Conservation (phyloP, 1,284 basidiomycete species). For the Thecaphora thlaspeos region DNA sequence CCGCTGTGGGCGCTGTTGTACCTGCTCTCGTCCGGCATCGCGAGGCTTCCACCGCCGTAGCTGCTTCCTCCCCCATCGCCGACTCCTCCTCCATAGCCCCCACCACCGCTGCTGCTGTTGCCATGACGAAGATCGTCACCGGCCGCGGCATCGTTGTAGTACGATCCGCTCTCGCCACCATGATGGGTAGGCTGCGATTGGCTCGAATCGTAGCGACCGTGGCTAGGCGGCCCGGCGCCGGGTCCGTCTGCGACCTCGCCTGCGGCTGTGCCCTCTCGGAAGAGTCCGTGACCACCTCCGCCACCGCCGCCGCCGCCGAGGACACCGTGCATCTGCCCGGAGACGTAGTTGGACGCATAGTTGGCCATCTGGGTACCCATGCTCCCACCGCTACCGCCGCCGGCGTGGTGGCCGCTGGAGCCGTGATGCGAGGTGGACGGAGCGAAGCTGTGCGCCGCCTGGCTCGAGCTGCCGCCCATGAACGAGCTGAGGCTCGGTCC, state of each 20-base stretch:
- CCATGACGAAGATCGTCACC: no score
- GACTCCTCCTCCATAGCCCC: no score
- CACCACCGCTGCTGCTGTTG: no score
- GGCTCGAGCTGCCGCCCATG: conserved; percentile 31
- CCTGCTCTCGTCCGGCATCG: neutral
- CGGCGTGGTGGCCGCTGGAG: conserved; percentile 6
- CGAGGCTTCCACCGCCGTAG: no score
- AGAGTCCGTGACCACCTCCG: conserved; percentile 20
- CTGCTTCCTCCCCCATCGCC: no score
- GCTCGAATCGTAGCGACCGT: no score
- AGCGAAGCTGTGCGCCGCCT: conserved; percentile 29
- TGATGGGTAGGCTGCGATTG: no score
- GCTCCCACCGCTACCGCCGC: conserved; percentile 17
- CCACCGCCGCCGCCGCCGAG: conserved; percentile 23
- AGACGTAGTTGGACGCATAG: conserved; percentile 30
- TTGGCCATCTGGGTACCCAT: conserved; percentile 30
- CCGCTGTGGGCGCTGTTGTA: neutral
- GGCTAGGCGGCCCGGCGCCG: no score
- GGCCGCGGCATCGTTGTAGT: no score
- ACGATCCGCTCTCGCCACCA: no score
- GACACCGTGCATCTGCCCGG: conserved; percentile 22
- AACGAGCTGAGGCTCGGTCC: conserved; percentile 31
- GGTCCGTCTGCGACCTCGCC: conserved; percentile 17
- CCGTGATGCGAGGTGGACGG: conserved; percentile 9
- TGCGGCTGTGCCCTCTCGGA: conserved; percentile 29